Percentiles rank a stretch among this genome's conserved stretches.
phyloP scores from a whole-genome alignment of 108 stramenopile genomes.

The Pelagomonas calceolata region DNA sequence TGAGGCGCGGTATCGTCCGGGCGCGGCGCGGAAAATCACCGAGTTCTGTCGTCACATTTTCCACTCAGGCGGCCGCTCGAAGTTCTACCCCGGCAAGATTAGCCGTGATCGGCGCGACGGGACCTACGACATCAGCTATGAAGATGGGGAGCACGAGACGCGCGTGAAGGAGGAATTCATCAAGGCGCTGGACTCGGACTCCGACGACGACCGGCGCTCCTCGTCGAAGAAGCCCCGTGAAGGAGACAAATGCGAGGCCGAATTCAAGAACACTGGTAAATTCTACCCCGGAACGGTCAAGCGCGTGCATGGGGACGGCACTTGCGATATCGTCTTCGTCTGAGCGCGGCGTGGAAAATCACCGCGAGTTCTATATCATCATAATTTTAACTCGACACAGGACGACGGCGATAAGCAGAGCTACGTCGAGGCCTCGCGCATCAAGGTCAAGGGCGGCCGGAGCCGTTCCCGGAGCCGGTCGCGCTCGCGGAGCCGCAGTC shows the following conservation, averaged over 20 bases:
- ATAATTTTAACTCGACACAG: too few species aligned
- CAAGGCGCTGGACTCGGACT: slow-evolving; percentile 9
- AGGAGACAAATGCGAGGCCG: neutral
- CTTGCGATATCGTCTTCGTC: too few species aligned
- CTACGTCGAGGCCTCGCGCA: too few species aligned
- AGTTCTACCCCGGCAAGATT: slow-evolving; percentile 27
- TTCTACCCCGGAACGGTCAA: neutral
- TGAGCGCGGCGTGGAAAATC: too few species aligned
- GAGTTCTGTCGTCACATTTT: too few species aligned
- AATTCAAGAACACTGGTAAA: neutral
- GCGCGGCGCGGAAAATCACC: too few species aligned
- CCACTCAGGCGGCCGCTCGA: slow-evolving; percentile 14
- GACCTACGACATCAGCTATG: slow-evolving; percentile 25
- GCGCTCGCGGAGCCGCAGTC: too few species aligned
- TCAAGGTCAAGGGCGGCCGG: too few species aligned
- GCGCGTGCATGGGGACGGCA: neutral
- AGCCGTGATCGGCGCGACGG: slow-evolving; percentile 10
- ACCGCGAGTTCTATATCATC: too few species aligned
- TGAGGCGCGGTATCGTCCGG: slow-evolving; percentile 13
- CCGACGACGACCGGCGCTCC: neutral
- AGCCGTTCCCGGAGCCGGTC: too few species aligned
- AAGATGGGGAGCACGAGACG: slow-evolving; percentile 34
- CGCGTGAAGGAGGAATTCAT: slow-evolving; percentile 21
- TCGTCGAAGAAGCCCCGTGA: neutral
- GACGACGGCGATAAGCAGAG: too few species aligned